Percentiles rank a stretch among this genome's conserved stretches.
Evolutionary conservation across 2,329 filamentous ascomycete genomes (phyloP).

Genomic region (Alternaria longipes): DNA sequence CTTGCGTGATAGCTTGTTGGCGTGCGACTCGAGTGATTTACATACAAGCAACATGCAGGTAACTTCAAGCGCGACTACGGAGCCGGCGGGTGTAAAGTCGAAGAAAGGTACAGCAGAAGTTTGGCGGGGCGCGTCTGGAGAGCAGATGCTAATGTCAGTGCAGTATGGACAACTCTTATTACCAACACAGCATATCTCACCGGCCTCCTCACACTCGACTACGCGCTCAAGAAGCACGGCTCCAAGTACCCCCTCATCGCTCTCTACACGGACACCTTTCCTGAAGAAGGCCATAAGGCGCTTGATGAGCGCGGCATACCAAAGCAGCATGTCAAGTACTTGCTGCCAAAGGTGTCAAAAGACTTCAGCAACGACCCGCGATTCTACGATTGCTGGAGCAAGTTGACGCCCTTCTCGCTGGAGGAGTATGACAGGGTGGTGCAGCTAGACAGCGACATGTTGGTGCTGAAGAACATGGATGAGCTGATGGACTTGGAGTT

Average conservation of each 20-base stretch:
- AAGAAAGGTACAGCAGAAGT: slow-evolving; percentile 49
- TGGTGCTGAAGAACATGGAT: slow-evolving; percentile 85
- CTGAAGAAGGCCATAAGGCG: slow-evolving; percentile 71
- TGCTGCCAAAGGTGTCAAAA: slow-evolving; percentile 71
- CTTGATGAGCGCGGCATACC: slow-evolving; percentile 75
- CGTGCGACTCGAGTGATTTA: background rate
- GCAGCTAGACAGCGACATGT: slow-evolving; percentile 89
- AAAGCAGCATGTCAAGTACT: slow-evolving; percentile 74
- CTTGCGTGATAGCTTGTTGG: background rate
- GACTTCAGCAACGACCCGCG: slow-evolving; percentile 81
- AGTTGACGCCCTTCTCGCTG: slow-evolving; percentile 80
- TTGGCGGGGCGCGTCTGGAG: slow-evolving; percentile 12
- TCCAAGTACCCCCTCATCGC: slow-evolving; percentile 82
- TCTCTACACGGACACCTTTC: slow-evolving; percentile 82
- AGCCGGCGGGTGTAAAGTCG: slow-evolving; percentile 39
- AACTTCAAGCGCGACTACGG: slow-evolving; percentile 6
- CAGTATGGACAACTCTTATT: slow-evolving; percentile 88
- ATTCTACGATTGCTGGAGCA: slow-evolving; percentile 92
- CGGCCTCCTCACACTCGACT: slow-evolving; percentile 82
- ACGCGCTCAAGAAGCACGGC: slow-evolving; percentile 72
- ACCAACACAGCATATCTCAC: slow-evolving; percentile 84
- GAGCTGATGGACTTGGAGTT: slow-evolving; percentile 86
- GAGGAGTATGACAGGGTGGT: slow-evolving; percentile 81
- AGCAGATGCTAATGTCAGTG: background rate
- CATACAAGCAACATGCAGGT: slow-evolving; percentile 8